phyloP scores from a whole-genome alignment of 2,329 filamentous ascomycete species.

The Diplodia scrobiculata region DNA sequence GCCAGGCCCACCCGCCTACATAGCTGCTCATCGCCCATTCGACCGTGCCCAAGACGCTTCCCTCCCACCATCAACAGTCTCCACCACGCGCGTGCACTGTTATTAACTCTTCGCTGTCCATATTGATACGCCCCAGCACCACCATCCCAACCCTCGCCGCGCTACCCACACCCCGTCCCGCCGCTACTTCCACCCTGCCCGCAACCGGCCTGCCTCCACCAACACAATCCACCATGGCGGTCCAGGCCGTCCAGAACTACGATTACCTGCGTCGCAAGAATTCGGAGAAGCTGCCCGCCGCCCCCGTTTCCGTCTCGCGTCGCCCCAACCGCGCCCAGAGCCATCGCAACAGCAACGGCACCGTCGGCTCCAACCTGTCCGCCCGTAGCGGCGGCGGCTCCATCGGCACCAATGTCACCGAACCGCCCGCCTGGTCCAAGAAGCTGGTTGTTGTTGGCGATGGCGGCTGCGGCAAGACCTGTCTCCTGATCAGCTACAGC shows the following conservation, averaged over 20 bases:
- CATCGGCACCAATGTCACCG: constrained; percentile 72
- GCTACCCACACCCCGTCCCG: neutral
- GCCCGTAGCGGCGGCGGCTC: constrained; percentile 61
- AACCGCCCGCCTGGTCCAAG: constrained; percentile 92
- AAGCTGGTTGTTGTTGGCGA: constrained; percentile 99
- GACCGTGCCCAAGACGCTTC: constrained; percentile 15
- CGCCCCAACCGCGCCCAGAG: constrained; percentile 55
- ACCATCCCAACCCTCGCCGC: neutral
- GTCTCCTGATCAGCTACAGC: constrained; percentile 96
- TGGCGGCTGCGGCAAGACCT: constrained; percentile 97
- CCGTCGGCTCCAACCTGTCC: constrained; percentile 77
- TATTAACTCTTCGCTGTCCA: constrained; percentile 31
- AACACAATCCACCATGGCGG: constrained; percentile 33
- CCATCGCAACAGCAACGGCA: constrained; percentile 75
- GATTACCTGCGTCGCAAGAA: constrained; percentile 62
- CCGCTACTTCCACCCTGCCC: neutral
- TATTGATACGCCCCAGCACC: constrained; percentile 38
- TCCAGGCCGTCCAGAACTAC: constrained; percentile 48
- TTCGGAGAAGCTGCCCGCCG: constrained; percentile 35
- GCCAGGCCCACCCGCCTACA: constrained; percentile 23
- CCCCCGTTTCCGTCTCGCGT: constrained; percentile 38
- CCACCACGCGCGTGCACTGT: constrained; percentile 27
- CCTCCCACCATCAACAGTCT: constrained; percentile 29
- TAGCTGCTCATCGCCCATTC: constrained; percentile 26
- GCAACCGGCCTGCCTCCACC: constrained; percentile 11